A percentile compares a stretch with the other conserved stretches of the same genome.
Evolutionary conservation across 1,139 yeast genomes (phyloP).

Genomic region (Candida freyschussii): DNA sequence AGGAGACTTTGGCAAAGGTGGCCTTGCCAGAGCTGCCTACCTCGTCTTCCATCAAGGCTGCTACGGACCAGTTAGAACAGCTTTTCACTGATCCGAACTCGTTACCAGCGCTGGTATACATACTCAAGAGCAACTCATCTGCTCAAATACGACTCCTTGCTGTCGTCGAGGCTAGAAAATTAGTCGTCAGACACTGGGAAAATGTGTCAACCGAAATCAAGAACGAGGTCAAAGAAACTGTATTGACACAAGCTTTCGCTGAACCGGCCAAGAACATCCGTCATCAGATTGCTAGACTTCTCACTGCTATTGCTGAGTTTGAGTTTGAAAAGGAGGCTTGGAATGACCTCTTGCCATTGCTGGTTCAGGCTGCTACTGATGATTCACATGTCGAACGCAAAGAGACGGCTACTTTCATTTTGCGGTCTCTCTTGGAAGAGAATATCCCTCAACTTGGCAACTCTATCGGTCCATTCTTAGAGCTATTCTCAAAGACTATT

Average conservation of each 20-base stretch:
- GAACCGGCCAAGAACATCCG: conserved; percentile 66
- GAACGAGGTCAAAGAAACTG: conserved; percentile 58
- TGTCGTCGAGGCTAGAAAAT: conserved; percentile 92
- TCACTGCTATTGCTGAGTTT: conserved; percentile 75
- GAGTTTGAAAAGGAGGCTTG: conserved; percentile 68
- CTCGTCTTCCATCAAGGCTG: conserved; percentile 73
- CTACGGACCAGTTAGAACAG: conserved; percentile 67
- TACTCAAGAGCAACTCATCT: conserved; percentile 63
- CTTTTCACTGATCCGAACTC: conserved; percentile 68
- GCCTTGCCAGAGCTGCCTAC: conserved; percentile 61
- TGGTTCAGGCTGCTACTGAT: conserved; percentile 67
- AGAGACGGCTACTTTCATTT: conserved; percentile 80
- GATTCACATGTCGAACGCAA: conserved; percentile 53
- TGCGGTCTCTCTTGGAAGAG: conserved; percentile 74
- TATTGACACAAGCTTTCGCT: conserved; percentile 65
- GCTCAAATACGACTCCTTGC: conserved; percentile 74
- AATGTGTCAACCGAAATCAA: conserved; percentile 47
- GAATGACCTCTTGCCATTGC: conserved; percentile 71
- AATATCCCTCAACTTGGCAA: conserved; percentile 59
- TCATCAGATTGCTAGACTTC: conserved; percentile 85
- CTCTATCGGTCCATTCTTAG: conserved; percentile 63
- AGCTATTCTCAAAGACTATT: conserved; percentile 64
- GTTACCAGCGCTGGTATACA: conserved; percentile 77
- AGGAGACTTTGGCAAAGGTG: conserved; percentile 71
- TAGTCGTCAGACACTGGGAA: conserved; percentile 71